phyloP scores from a whole-genome alignment of 2,329 filamentous ascomycete species.

The Aspergillus sojae region DNA sequence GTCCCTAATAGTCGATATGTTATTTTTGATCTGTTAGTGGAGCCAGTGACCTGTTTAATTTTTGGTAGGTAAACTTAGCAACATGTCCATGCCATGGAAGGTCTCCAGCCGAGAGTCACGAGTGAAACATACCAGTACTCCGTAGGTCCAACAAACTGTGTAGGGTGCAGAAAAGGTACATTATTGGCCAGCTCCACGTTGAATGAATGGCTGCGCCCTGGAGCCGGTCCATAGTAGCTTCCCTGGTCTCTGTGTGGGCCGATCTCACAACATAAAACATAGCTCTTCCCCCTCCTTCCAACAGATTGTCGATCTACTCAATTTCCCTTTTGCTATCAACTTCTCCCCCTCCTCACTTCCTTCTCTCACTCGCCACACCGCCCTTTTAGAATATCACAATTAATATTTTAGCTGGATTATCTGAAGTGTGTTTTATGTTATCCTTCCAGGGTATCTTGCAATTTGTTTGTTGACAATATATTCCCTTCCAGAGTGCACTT shows the following conservation, averaged over 20 bases:
- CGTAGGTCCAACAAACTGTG: conserved; percentile 16
- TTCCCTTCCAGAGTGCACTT: not conserved
- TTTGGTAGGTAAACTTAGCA: not conserved
- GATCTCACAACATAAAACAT: conserved; percentile 33
- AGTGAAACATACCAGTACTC: conserved; percentile 26
- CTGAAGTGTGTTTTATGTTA: not conserved
- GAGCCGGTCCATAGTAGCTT: conserved; percentile 27
- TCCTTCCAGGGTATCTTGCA: not conserved
- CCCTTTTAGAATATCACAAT: not conserved
- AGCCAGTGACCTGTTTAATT: conserved; percentile 4
- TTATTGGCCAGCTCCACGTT: conserved; percentile 27
- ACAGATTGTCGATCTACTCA: conserved; percentile 21
- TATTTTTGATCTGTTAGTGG: conserved; percentile 18
- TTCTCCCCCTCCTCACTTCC: conserved; percentile 10
- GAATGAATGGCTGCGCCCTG: conserved; percentile 16
- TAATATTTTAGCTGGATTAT: not conserved
- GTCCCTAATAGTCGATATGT: not conserved
- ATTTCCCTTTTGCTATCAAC: conserved; percentile 5
- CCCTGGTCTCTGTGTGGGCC: conserved; percentile 29
- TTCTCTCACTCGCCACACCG: conserved; percentile 8
- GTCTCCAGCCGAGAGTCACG: conserved; percentile 17
- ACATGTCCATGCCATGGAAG: conserved; percentile 11
- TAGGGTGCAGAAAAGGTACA: conserved; percentile 23
- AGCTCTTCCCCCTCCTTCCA: conserved; percentile 24
- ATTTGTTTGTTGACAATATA: not conserved